Evolutionary conservation across 208 protist genomes (phyloP), one percentile per base, ranked within the genome.

Genomic region (Trypanosoma theileri): DNA sequence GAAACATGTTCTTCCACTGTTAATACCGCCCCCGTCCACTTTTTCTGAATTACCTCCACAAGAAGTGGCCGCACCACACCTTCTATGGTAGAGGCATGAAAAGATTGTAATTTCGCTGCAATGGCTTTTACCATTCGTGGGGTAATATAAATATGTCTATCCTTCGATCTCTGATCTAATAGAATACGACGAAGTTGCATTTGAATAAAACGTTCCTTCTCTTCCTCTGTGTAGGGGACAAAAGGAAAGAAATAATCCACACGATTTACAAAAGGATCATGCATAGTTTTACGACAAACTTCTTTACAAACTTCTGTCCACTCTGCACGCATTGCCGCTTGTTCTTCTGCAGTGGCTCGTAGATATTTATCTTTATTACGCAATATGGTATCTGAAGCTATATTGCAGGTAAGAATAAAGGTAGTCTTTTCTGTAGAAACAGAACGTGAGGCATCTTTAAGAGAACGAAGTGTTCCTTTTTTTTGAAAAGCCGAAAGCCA

Each of bases 401-500:
- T 83, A 67, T 95, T 95, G 75, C 87, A 93, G 4, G 90, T 93
- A 31, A 95, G 71, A 28, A 95, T 82, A 69, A 95, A 95, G 9
- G 84, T 93, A 0, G 83, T 77, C 42, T 79, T 63, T 58, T 84
- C 84, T 19, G 87, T 95, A 7, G 85, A 92, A 16, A 95, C 80
- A 14, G 74, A 88, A 17, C 87, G 83, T 17, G 73, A 78, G 0
- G 84, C 79, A 21, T 92, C 71, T 69, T 95, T 95, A 48, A 93
- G 65, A 16, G 90, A 95, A 35, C 87, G 90, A 48, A 95, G 77
- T 54, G 79, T 84, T 19, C 90, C 90, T 55, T 91, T 80, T 66
- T 92, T 92, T 69, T 93, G 87, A 75, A 95, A 95, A 1, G 90
- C 90, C 2, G 90, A 93, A 4, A 95, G 80, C 87, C 86, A 95